Evolutionary conservation across 768 basidiomycete genomes (phyloP), one percentile per base, ranked within the genome.

Genomic region (Sporobolomyces phaffii): DNA sequence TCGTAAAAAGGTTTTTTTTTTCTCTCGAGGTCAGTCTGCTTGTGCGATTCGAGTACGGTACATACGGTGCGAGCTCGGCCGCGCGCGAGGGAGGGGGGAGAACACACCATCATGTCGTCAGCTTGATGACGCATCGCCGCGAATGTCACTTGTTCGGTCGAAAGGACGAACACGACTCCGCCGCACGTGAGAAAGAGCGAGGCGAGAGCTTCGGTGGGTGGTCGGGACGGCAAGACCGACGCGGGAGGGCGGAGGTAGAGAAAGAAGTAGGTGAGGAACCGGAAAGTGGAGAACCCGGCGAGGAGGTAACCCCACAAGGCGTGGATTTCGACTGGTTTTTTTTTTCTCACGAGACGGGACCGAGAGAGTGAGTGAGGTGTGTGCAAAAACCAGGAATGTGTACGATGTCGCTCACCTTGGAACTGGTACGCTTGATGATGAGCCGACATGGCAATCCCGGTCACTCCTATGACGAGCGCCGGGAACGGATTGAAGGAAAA

Each of bases 261-360:
- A 84, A 97, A 91, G 80, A 92, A 90, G 77, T 97, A 98, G 2
- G 93, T 97, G 43, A 92, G 73, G 75, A 87, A 89, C 57, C 94
- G 84, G 65, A 93, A 79, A 11, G 89, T 80, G 8, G 89, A 83
- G 76, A 88, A 91, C 6, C 80, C 87, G 60, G 87, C 81, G 18
- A 98, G 84, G 28, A 93, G 81, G 78, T 85, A 86, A 51, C 94
- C 94, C 94, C 94, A 98, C 5, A 97, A 81, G 36, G 82, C 77
- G 77, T 98, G 94, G 57, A 97, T 88, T 76, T 91, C 85, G 44
- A 96, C 91, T 83, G 89, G 68, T 18, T 22, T n/a, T n/a, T n/a
- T n/a, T n/a, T n/a, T n/a, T n/a, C n/a, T n/a, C n/a, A n/a, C n/a
- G n/a, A n/a, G n/a, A n/a, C 41, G 33, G 45, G 3, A 48, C 24